phyloP scores from a whole-genome alignment of 2,329 filamentous ascomycete species.

The Aspergillus sp. region DNA sequence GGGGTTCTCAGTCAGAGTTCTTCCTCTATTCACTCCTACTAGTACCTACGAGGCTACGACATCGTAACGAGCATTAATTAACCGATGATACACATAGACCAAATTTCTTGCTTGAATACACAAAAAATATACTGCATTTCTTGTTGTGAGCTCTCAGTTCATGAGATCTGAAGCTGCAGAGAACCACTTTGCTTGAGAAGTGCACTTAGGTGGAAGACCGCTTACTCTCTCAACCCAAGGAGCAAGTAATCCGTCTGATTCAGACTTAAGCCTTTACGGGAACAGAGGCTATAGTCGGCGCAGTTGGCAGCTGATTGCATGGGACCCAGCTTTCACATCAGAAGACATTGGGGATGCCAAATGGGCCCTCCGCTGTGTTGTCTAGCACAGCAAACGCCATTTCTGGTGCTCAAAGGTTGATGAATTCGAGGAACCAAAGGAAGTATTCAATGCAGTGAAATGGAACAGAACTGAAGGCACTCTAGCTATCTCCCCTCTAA shows the following conservation, averaged over 20 bases:
- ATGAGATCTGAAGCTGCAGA: not conserved
- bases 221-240: not conserved
- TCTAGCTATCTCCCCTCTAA: no score
- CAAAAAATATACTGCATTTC: not conserved
- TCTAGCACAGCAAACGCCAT: no score
- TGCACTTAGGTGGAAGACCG: not conserved
- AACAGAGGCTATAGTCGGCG: conserved; percentile 32
- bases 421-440: no score
- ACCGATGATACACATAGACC: not conserved
- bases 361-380: no score
- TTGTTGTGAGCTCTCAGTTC: not conserved
- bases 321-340: no score
- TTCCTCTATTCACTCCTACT: not conserved
- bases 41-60: not conserved
- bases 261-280: conserved; percentile 9
- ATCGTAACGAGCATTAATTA: not conserved
- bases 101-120: not conserved
- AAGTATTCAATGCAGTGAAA: no score
- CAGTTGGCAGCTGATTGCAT: conserved; percentile 17
- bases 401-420: no score
- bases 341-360: no score
- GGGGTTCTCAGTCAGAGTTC: not conserved
- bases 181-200: not conserved
- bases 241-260: not conserved
- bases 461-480: no score